A percentile compares a stretch with the other conserved stretches of the same genome.
Conservation (phyloP, 768 basidiomycete species). For the Boletus edulis region DNA sequence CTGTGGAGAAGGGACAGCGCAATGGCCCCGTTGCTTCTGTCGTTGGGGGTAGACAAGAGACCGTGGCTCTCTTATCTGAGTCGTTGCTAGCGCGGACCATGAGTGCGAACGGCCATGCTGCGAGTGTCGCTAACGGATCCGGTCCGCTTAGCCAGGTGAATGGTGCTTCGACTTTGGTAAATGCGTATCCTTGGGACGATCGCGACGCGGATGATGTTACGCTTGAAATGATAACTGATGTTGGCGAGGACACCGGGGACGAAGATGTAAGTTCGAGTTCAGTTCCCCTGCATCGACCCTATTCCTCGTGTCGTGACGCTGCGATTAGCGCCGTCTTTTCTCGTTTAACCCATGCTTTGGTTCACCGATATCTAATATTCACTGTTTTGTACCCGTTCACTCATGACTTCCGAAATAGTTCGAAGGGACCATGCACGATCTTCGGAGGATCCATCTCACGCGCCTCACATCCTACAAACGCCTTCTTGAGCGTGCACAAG, state of each 20-base stretch:
- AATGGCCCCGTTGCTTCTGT: conserved; percentile 21
- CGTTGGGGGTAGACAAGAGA: conserved; percentile 13
- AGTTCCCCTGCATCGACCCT: background rate
- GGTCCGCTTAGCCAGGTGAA: conserved; percentile 21
- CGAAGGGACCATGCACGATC: conserved; percentile 39
- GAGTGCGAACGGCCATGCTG: conserved; percentile 8
- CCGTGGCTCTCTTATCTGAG: conserved; percentile 17
- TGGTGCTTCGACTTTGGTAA: conserved; percentile 20
- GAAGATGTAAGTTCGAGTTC: conserved; percentile 53
- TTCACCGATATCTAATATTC: background rate
- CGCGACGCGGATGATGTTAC: conserved; percentile 60
- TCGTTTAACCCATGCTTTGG: background rate
- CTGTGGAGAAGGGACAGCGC: conserved; percentile 18
- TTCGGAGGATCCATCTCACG: conserved; percentile 41
- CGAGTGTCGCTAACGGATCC: conserved; percentile 20
- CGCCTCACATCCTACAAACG: conserved; percentile 77
- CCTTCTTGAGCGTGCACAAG: conserved; percentile 77
- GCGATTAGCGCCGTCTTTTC: background rate
- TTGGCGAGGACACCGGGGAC: conserved; percentile 59
- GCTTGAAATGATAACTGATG: conserved; percentile 66
- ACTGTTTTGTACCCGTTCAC: background rate
- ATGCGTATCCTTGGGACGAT: conserved; percentile 28
- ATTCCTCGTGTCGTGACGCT: background rate
- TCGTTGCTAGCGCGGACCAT: conserved; percentile 11
- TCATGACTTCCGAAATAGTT: conserved; percentile 33